Evolutionary conservation across 768 basidiomycete genomes (phyloP), one percentile per base, ranked within the genome.

Genomic region (Phylloporus scabripes): DNA sequence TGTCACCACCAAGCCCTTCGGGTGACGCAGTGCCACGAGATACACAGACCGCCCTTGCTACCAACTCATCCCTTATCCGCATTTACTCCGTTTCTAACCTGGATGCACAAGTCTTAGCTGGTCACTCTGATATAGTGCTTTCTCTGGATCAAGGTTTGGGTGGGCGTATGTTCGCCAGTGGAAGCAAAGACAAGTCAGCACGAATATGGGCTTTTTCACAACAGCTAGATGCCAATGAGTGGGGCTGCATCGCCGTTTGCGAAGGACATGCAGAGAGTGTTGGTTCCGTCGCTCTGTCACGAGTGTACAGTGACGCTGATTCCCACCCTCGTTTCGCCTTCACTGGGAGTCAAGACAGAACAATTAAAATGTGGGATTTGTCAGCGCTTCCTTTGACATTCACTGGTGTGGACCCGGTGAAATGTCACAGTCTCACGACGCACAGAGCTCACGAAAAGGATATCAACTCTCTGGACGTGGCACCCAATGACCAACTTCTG

Each of bases 291-390:
- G 85, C 90, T 2, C 71, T 97, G 64, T 83, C 90, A n/a, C 78
- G 83, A 23, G 54, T 55, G 23, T 41, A 45, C 44, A 37, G 33
- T n/a, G 55, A 64, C 17, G 23, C 36, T 23, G 63, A 64, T 17
- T 49, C 57, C 31, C 56, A 61, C 44, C 70, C 73, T 42, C 74
- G 74, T 34, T 95, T 96, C 70, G 73, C 94, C 75, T 88, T 97
- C 64, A 96, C 93, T 12, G 96, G 95, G 28, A 91, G 88, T 63
- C 95, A 98, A 68, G 96, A 99, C 66, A 82, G 91, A 37, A 98
- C 96, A 4, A 88, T 97, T 65, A 99, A 99, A 69, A 87, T 98
- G 83, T 99, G 96, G 96, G 92, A 98, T 67, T 64, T 98, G n/a
- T 71, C 78, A 0, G 63, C 70, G 12, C 68, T 85, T 4, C 68